Percentiles rank a stretch among this genome's conserved stretches.
phyloP scores from a whole-genome alignment of 352 stramenopile species.

The Globisporangium echinulatum region DNA sequence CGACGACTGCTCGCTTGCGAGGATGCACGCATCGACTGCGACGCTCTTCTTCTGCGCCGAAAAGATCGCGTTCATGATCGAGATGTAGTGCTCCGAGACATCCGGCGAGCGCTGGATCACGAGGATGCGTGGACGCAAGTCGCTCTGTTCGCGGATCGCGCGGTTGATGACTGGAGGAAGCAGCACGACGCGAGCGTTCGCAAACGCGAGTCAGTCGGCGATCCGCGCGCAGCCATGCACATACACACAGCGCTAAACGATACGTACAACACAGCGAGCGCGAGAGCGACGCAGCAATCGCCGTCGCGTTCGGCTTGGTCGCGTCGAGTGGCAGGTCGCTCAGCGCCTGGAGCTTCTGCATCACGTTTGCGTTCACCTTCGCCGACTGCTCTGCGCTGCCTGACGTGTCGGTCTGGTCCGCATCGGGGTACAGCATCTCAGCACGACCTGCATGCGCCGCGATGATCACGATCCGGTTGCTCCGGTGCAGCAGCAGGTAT shows the following conservation, averaged over 20 bases:
- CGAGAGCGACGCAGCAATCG: slow-evolving; percentile 74
- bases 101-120: slow-evolving; percentile 80
- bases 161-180: slow-evolving; percentile 76
- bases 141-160: slow-evolving; percentile 68
- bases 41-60: slow-evolving; percentile 85
- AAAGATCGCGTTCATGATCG: slow-evolving; percentile 89
- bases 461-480: slow-evolving; percentile 82
- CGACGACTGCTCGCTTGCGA: slow-evolving; percentile 66
- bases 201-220: not conserved
- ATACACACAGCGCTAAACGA: not conserved
- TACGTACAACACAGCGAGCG: slow-evolving; percentile 72
- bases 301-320: slow-evolving; percentile 50
- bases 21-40: slow-evolving; percentile 74
- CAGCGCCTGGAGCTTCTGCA: slow-evolving; percentile 59
- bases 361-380: slow-evolving; percentile 65
- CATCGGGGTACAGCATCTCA: slow-evolving; percentile 73
- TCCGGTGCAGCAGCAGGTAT: slow-evolving; percentile 81
- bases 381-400: slow-evolving; percentile 64
- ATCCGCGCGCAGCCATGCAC: not conserved
- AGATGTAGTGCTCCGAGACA: slow-evolving; percentile 85
- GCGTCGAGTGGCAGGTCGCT: slow-evolving; percentile 39
- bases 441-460: slow-evolving; percentile 64
- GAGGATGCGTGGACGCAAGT: slow-evolving; percentile 75
- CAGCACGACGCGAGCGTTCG: not conserved
- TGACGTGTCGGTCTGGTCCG: slow-evolving; percentile 53